Evolutionary conservation across 495 filamentous ascomycete genomes (phyloP), one percentile per base, ranked within the genome.

Genomic region (Penicillium atrosanguineum): DNA sequence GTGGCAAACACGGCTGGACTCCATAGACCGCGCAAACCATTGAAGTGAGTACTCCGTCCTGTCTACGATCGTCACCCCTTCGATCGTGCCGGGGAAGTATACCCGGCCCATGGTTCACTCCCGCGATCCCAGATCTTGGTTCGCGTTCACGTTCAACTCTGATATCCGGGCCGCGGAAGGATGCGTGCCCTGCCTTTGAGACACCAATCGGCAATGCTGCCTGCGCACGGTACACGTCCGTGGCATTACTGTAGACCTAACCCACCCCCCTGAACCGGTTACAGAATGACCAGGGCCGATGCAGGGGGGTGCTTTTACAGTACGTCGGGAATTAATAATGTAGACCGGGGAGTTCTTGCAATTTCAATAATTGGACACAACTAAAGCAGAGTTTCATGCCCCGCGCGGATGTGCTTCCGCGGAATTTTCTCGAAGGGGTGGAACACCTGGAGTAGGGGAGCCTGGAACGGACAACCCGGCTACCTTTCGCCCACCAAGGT

Each of bases 371-470:
- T 44, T 28, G 6, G 34, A 34, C 19, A n/a, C 16, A 28, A 36
- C 28, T 21, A 2, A 40, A 38, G 12, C 21, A 38, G 38, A 7
- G 36, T 19, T 40, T 56, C 43, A 18, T 14, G 48, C 59, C 50
- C 52, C 57, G 36, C 56, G 56, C 53, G 47, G 63, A 57, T 46
- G 50, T 43, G 14, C 42, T 44, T 49, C 56, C 49, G 48, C 42
- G 34, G 59, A 67, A 65, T 62, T 67, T 67, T 67, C 64, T 62
- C 56, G 64, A 67, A 67, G 25, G 46, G 56, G 50, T 60, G 57
- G 63, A 52, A 55, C 59, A 52, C 53, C 19, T 50, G 48, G 49
- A 25, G 19, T 42, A 49, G 40, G 26, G 41, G 44, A 40, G 19
- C 7, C 23, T 41, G 23, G 50, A 49, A 53, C 51, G 45, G 46